Evolutionary conservation across 352 stramenopile species (phyloP), one percentile per base, ranked within the genome.

Genomic region (Phytophthora cactorum): DNA sequence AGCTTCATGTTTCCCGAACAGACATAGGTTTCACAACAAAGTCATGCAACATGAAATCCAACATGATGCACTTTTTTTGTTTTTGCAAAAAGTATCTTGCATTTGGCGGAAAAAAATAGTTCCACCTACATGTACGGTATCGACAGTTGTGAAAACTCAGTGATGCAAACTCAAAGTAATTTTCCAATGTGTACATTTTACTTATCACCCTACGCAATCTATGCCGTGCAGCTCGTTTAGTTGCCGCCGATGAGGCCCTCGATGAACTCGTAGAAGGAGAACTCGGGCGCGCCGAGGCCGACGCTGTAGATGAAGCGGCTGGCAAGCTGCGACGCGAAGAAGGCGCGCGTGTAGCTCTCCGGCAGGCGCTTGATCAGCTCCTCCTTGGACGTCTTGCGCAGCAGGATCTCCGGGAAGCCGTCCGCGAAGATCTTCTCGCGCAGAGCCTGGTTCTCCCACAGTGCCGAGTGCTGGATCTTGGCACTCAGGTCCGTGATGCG

Each of bases 261-360:
- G 28, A 93, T 85, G 54, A 93, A 95, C 75, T 95, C 87, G 77
- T 93, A 95, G 76, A 95, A 95, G 29, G 85, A 84, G 39, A 93
- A 95, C 68, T 95, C 87, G 8, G 84, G 86, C 8, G 82, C 82
- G 52, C 74, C 79, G 31, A 93, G 71, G 8, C 85, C 85, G 36
- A 86, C 82, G 22, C 75, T 80, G 75, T 95, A 95, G 29, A 95
- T 85, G 74, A 93, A 93, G 55, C 84, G 85, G 51, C 81, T 91
- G 6, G 87, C 85, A 34, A 95, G 73, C 72, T 95, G 86, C 60
- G 84, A 93, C 17, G 84, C 85, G 51, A 95, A 95, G 56, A 95
- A 80, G 7, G 87, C 82, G 41, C 84, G 84, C 57, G 81, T 86
- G 81, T 95, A 95, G 59, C 64, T 90, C 66, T 93, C 85, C 3